phyloP scores from a whole-genome alignment of 352 stramenopile species.

The Pythium brachiatum region DNA sequence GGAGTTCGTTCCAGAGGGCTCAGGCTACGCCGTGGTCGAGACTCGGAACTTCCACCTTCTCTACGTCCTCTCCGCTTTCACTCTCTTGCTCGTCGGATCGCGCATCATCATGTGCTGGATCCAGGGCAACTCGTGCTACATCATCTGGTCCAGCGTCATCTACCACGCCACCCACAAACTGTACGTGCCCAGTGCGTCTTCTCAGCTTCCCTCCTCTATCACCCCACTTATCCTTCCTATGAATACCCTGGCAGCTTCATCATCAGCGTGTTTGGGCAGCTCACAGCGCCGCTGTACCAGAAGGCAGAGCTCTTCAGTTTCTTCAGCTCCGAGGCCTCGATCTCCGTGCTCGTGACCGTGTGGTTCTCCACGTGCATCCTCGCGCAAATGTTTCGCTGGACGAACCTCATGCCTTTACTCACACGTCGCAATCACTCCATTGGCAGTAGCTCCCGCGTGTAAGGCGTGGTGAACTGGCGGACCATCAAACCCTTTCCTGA shows the following conservation, averaged over 20 bases:
- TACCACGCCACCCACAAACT: slow-evolving; percentile 87
- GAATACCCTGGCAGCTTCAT: slow-evolving; percentile 58
- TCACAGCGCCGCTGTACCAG: slow-evolving; percentile 81
- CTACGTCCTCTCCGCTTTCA: slow-evolving; percentile 81
- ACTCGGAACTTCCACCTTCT: slow-evolving; percentile 73
- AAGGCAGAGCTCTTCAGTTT: slow-evolving; percentile 81
- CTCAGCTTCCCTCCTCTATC: background rate
- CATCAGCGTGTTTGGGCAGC: slow-evolving; percentile 84
- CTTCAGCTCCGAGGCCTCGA: slow-evolving; percentile 80
- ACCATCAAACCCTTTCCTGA: too few species aligned
- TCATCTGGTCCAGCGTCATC: slow-evolving; percentile 87
- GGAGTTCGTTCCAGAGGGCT: slow-evolving; percentile 65
- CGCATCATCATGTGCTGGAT: slow-evolving; percentile 92
- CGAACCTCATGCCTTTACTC: slow-evolving; percentile 73
- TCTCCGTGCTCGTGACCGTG: slow-evolving; percentile 81
- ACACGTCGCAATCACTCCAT: slow-evolving; percentile 12
- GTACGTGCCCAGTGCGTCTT: slow-evolving; percentile 42
- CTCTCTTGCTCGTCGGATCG: slow-evolving; percentile 72
- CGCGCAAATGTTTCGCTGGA: slow-evolving; percentile 84
- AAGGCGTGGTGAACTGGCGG: background rate
- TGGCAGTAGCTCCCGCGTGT: slow-evolving; percentile 8
- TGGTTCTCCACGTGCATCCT: slow-evolving; percentile 90
- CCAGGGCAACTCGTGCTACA: slow-evolving; percentile 84
- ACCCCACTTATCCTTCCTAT: background rate
- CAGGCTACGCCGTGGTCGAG: slow-evolving; percentile 76